Conservation (phyloP, 108 stramenopile species). For the Skeletonema costatum region DNA sequence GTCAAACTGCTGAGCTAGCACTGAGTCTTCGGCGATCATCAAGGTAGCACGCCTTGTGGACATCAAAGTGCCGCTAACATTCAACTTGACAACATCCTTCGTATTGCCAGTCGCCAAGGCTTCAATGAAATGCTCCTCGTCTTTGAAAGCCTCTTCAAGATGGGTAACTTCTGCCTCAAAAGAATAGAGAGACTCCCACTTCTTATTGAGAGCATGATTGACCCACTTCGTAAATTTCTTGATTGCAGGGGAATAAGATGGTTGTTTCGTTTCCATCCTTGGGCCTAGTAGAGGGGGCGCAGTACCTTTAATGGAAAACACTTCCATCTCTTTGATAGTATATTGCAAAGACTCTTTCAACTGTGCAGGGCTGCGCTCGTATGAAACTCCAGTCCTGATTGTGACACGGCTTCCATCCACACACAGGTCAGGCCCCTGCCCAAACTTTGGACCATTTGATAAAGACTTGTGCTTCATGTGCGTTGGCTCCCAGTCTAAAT, state of each 20-base stretch:
- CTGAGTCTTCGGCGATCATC: background rate
- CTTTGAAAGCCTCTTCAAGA: background rate
- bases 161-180: background rate
- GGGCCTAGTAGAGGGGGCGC: background rate
- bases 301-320: background rate
- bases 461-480: too few species aligned
- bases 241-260: background rate
- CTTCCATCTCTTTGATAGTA: background rate
- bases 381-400: background rate
- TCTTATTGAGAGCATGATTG: background rate
- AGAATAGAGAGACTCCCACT: background rate
- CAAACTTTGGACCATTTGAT: background rate
- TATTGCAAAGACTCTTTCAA: background rate
- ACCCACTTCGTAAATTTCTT: background rate
- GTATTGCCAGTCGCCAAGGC: background rate
- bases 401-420: background rate
- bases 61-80: background rate
- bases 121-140: background rate
- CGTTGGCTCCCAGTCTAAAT: too few species aligned
- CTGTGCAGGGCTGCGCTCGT: background rate
- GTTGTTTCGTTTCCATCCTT: background rate
- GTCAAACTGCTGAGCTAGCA: conserved; percentile 2
- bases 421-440: background rate
- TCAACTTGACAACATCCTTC: background rate
- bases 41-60: background rate